A percentile compares a stretch with the other conserved stretches of the same genome.
Conservation (phyloP, 2,329 filamentous ascomycete species). For the Talaromyces rugulosus region DNA sequence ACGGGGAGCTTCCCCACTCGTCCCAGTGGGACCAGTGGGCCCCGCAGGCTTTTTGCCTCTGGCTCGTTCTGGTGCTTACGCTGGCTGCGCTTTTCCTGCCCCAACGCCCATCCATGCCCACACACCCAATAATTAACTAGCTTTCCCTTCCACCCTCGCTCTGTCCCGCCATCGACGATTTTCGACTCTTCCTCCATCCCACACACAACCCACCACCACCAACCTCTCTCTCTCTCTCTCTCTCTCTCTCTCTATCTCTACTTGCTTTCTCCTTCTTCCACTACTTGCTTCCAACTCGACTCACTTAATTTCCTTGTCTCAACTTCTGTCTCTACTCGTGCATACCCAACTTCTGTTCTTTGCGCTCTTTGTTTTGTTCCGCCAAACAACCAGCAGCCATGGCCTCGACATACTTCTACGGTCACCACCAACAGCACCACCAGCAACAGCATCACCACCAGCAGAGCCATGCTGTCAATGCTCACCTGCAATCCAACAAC, state of each 20-base stretch:
- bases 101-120: conserved; percentile 1
- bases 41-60: not conserved
- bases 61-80: not conserved
- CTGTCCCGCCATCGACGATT: conserved; percentile 16
- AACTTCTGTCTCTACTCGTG: not conserved
- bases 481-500: conserved; percentile 51
- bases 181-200: conserved; percentile 1
- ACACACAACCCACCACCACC: conserved; percentile 7
- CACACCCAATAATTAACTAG: conserved; percentile 12
- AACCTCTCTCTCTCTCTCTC: conserved; percentile 16
- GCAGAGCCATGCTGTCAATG: conserved; percentile 41
- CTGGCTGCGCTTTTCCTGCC: conserved; percentile 1
- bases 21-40: not conserved
- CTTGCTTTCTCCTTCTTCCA: not conserved
- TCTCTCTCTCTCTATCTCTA: conserved; percentile 18
- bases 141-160: conserved; percentile 14
- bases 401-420: conserved; percentile 39
- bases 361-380: not conserved
- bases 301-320: not conserved
- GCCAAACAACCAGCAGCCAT: conserved; percentile 14
- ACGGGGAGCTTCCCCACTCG: not conserved
- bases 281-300: not conserved
- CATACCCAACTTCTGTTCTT: not conserved
- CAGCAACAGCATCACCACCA: conserved; percentile 34
- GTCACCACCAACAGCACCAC: conserved; percentile 42